Conservation (phyloP, 164 flowering plant species). For the Amborella trichopoda region DNA sequence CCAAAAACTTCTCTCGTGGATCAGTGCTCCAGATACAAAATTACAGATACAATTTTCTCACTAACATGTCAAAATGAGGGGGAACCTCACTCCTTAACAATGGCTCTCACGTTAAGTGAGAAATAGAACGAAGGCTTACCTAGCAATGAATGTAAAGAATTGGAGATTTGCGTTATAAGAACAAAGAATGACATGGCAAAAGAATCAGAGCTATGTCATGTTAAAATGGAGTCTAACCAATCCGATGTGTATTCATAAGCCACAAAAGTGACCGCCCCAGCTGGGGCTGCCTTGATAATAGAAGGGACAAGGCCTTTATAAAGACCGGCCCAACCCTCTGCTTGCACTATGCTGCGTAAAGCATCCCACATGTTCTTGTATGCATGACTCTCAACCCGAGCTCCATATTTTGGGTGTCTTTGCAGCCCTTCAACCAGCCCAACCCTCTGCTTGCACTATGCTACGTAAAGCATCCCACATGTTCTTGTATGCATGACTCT, state of each 20-base stretch:
- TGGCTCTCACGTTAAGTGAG: no score
- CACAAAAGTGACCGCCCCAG: conserved; percentile 96
- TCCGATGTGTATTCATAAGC: conserved; percentile 71
- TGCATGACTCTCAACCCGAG: conserved; percentile 57
- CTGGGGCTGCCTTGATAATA: conserved; percentile 91
- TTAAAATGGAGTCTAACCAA: conserved; percentile 58
- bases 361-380: conserved; percentile 76
- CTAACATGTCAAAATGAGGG: no score
- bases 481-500: conserved; percentile 50
- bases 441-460: conserved; percentile 55
- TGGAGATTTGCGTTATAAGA: no score
- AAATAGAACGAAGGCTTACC: no score
- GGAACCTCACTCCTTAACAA: no score
- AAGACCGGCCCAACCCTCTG: conserved; percentile 78
- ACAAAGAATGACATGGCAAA: no score
- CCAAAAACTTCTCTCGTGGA: no score
- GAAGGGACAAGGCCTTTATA: conserved; percentile 95
- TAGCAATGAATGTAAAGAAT: no score
- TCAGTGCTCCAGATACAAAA: no score
- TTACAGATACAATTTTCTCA: no score
- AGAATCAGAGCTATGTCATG: no score
- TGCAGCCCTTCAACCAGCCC: conserved; percentile 84
- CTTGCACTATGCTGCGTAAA: conserved; percentile 30
- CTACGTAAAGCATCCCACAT: conserved; percentile 58
- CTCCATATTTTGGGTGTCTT: conserved; percentile 87